Base-by-base conservation (phyloP, 345 rosid genomes). In the Pistacia integerrima region DNA sequence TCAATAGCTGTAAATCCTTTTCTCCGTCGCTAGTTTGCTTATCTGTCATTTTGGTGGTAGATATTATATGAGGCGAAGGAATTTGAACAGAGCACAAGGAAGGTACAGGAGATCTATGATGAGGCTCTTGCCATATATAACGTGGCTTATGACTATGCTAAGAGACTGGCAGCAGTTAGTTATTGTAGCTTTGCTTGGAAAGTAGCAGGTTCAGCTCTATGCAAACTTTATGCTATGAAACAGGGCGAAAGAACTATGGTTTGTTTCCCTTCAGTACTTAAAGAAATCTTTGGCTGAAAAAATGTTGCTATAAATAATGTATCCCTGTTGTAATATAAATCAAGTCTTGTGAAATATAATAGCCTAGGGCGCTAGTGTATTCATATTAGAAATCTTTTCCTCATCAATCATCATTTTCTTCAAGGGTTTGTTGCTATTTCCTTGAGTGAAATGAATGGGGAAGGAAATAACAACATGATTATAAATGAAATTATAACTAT, bases 141-240 rank as follows among this genome's bases (percentile, higher is more conserved):
- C 52, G 36, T 82, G 4, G 72, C 60, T 14, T 93, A 89, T 0
- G 84, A 85, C 17, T 33, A 84, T 68, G 97, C 97, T 1, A 70
- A n/a, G 30, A 3, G 3, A 2, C 0, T 0, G 3, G 8, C 72
- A 1, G 38, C 11, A 12, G 83, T 38, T 0, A 0, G 16, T 0
- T 69, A 33, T 25, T 90, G 97, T 52, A 18, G 64, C 4, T 91
- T 94, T 75, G 97, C 89, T 17, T 93, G 98, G 98, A 93, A 67
- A 67, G 85, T 87, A 36, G 95, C 97, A 25, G 95, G 97, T 20
- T 70, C 89, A 22, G 90, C 90, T 2, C 81, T 94, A 1, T 90
- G 89, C 80, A 64, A 33, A 57, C 51, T 84, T 1, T 82, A 87
- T 74, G 70, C 67, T 4, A 11, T 18, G 33, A 79, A 49, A 65